phyloP scores from a whole-genome alignment of 1,284 basidiomycete genomes.

The Ustilago vetiveriae region DNA sequence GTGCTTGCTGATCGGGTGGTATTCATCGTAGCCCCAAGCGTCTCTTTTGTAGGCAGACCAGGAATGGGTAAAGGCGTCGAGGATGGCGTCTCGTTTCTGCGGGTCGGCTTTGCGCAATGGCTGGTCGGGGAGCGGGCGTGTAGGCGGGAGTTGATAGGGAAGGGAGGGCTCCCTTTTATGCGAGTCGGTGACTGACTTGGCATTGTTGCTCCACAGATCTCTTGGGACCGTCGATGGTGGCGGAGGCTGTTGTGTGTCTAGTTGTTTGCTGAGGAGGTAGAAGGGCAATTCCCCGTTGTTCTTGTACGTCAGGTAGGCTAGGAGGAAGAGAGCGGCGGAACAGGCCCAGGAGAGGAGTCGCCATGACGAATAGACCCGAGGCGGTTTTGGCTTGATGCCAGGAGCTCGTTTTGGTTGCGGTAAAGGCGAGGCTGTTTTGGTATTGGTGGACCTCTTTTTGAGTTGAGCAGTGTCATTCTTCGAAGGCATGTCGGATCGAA shows the following conservation, averaged over 20 bases:
- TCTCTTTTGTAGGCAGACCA: slow-evolving; percentile 62
- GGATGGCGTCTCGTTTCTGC: slow-evolving; percentile 45
- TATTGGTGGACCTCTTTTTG: slow-evolving; percentile 12
- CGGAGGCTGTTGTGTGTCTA: not conserved
- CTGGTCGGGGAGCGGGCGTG: slow-evolving; percentile 36
- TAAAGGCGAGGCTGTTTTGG: not conserved
- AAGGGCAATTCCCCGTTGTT: slow-evolving; percentile 25
- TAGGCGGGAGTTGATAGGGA: slow-evolving; percentile 42
- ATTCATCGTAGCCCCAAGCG: slow-evolving; percentile 66
- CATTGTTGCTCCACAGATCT: slow-evolving; percentile 3
- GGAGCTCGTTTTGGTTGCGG: not conserved
- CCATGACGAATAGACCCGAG: slow-evolving; percentile 5
- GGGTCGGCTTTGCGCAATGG: slow-evolving; percentile 47
- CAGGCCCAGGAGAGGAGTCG: slow-evolving; percentile 17
- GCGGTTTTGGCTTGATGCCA: not conserved
- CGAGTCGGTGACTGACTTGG: not conserved
- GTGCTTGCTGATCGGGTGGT: slow-evolving; percentile 57
- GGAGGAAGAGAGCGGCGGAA: slow-evolving; percentile 26
- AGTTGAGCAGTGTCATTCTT: slow-evolving; percentile 1
- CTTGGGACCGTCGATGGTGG: not conserved
- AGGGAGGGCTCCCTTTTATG: slow-evolving; percentile 24
- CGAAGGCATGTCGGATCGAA: not conserved
- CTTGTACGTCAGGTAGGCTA: slow-evolving; percentile 25
- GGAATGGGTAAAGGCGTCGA: slow-evolving; percentile 58
- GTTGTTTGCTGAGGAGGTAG: not conserved